Conservation (phyloP, 257 asterid species). For the Gentiana dahurica region DNA sequence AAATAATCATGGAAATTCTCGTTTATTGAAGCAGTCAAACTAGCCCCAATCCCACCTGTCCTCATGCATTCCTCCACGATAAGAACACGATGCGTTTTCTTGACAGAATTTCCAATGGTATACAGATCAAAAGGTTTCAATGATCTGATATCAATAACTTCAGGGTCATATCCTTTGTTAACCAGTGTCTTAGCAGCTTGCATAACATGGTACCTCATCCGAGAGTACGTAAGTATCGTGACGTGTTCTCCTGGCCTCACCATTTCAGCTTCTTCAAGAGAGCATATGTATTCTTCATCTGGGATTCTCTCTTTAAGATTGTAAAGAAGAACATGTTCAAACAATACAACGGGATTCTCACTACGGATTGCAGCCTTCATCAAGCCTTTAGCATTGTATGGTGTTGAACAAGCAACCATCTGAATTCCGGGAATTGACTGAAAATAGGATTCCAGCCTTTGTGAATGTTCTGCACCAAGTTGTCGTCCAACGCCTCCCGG, state of each 20-base stretch:
- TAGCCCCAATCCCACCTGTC: constrained; percentile 51
- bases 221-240: constrained; percentile 39
- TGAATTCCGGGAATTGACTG: constrained; percentile 52
- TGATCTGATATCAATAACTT: constrained; percentile 48
- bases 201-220: constrained; percentile 61
- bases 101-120: constrained; percentile 44
- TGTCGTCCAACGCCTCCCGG: constrained; percentile 60
- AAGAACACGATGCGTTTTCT: constrained; percentile 45
- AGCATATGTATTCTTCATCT: constrained; percentile 38
- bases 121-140: constrained; percentile 48
- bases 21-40: constrained; percentile 43
- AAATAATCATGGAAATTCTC: constrained; percentile 45
- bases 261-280: constrained; percentile 54
- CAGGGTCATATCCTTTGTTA: constrained; percentile 48
- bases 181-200: constrained; percentile 48
- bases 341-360: constrained; percentile 45
- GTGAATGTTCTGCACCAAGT: constrained; percentile 54
- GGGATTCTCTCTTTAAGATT: constrained; percentile 50
- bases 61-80: constrained; percentile 56
- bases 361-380: constrained; percentile 58
- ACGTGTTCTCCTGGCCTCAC: constrained; percentile 48
- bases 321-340: constrained; percentile 47
- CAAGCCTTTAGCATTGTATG: constrained; percentile 45
- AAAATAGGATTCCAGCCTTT: constrained; percentile 47
- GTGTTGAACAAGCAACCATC: constrained; percentile 50